Percentiles rank a stretch among this genome's conserved stretches.
Conservation (phyloP, 169 alveolate species). For the Amoebophrya sp. region DNA sequence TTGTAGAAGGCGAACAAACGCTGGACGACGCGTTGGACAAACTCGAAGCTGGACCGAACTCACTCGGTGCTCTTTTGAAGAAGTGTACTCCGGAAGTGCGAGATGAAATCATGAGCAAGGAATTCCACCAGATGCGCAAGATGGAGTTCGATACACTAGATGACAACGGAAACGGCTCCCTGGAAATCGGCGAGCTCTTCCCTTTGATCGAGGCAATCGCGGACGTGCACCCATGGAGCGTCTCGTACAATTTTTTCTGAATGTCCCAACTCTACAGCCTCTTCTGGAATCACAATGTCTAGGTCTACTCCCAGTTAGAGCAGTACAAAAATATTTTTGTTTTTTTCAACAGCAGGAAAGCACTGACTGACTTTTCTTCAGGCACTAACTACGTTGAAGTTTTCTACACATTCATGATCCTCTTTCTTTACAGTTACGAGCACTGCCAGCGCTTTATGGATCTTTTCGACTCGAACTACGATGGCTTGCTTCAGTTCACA, state of each 20-base stretch:
- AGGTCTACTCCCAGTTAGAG: no score
- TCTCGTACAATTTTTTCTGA: no score
- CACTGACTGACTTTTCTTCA: no score
- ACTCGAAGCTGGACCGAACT: background rate
- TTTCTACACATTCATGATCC: background rate
- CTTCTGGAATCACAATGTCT: no score
- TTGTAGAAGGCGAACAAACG: background rate
- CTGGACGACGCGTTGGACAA: background rate
- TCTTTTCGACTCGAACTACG: background rate
- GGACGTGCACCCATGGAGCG: conserved; percentile 24
- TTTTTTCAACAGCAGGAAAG: no score
- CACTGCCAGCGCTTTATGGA: background rate
- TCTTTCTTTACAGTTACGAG: background rate
- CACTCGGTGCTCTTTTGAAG: background rate
- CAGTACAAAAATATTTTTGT: no score
- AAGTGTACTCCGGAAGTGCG: background rate
- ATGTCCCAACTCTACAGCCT: no score
- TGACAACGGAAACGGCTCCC: background rate
- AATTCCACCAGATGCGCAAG: background rate
- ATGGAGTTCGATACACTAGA: background rate
- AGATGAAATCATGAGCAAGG: background rate
- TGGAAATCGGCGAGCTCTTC: conserved; percentile 22
- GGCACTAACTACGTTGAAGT: no score
- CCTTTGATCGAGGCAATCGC: background rate
- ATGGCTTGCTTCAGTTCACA: background rate